Conservation (phyloP, 305 asterid genomes). For the Coffea humblotiana region DNA sequence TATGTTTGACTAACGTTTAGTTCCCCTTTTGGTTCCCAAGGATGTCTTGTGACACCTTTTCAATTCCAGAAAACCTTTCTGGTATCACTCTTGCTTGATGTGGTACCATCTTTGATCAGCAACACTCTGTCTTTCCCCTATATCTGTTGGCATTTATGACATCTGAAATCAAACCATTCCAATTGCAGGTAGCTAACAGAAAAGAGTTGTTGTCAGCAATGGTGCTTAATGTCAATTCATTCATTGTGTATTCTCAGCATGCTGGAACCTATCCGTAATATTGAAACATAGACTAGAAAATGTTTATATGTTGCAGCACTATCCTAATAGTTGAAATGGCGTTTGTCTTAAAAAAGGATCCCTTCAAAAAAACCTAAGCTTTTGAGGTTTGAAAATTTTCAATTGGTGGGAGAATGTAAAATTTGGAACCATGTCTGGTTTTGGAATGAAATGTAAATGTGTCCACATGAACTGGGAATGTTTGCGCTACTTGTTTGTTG, state of each 20-base stretch:
- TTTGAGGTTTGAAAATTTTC: background rate
- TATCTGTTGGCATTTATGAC: background rate
- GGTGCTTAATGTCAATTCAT: background rate
- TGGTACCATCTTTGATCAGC: background rate
- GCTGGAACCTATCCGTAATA: background rate
- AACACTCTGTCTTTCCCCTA: background rate
- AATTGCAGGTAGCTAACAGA: background rate
- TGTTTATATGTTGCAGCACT: background rate
- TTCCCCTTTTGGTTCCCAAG: background rate
- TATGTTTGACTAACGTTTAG: background rate
- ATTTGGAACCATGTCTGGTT: background rate
- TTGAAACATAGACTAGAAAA: background rate
- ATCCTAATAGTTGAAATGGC: background rate
- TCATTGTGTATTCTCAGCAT: background rate
- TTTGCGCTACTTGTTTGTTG: background rate
- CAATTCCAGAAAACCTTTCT: background rate
- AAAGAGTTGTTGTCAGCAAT: no score
- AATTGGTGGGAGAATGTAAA: background rate
- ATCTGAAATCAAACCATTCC: no score
- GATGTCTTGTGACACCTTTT: background rate
- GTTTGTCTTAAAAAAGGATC: background rate
- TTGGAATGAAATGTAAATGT: background rate
- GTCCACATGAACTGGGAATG: background rate
- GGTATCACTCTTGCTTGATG: background rate
- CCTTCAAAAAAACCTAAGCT: background rate